phyloP scores from a whole-genome alignment of 2,329 filamentous ascomycete species.

The Aspergillus sp. region DNA sequence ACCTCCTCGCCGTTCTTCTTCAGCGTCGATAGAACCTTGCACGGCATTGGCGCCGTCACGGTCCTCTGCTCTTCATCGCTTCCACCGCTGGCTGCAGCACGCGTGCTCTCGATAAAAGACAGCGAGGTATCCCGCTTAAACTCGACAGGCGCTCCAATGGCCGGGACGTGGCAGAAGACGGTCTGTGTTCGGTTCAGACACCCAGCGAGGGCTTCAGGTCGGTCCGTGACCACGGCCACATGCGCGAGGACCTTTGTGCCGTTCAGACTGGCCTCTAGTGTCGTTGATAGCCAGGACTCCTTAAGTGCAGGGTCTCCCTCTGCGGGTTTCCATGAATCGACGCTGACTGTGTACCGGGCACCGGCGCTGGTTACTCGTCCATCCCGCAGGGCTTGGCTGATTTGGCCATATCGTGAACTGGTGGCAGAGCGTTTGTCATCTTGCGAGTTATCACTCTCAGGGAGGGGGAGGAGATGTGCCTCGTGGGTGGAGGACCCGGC shows the following conservation, averaged over 20 bases:
- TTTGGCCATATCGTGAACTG: slow-evolving; percentile 19
- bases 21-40: slow-evolving; percentile 33
- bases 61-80: slow-evolving; percentile 15
- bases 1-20: slow-evolving; percentile 34
- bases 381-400: slow-evolving; percentile 19
- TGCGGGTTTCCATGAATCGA: slow-evolving; percentile 15
- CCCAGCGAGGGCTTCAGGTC: background rate
- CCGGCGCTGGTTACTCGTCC: slow-evolving; percentile 1
- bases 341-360: slow-evolving; percentile 1
- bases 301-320: slow-evolving; percentile 4
- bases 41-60: slow-evolving; percentile 36
- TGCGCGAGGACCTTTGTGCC: slow-evolving; percentile 22
- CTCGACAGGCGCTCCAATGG: slow-evolving; percentile 29
- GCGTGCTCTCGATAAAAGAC: slow-evolving; percentile 26
- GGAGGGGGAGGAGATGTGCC: background rate
- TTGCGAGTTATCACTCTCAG: background rate
- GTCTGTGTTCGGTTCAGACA: background rate
- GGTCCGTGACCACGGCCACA: slow-evolving; percentile 16
- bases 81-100: slow-evolving; percentile 14
- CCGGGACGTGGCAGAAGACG: slow-evolving; percentile 31
- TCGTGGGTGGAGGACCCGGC: background rate
- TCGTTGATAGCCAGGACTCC: slow-evolving; percentile 12
- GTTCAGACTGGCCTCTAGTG: slow-evolving; percentile 21
- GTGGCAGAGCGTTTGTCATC: background rate
- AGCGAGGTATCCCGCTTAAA: slow-evolving; percentile 29